A percentile compares a stretch with the other conserved stretches of the same genome.
phyloP scores from a whole-genome alignment of 2,329 filamentous ascomycete species.

The Exophiala calicioides region DNA sequence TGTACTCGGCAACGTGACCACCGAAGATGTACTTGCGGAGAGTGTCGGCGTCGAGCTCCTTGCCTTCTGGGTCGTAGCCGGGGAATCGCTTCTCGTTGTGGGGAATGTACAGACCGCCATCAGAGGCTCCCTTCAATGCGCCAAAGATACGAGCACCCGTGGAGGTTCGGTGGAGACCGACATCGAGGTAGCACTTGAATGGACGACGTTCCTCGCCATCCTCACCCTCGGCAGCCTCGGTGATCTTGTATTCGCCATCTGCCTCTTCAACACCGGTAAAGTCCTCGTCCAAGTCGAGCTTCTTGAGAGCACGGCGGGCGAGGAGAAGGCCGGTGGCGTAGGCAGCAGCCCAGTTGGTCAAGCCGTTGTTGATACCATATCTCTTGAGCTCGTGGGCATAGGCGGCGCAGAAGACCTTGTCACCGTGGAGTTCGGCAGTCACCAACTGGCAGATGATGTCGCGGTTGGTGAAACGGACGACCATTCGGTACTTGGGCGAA shows the following conservation, averaged over 20 bases:
- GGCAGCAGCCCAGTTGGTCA: conserved; percentile 99
- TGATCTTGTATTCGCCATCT: conserved; percentile 93
- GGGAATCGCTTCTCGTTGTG: conserved; percentile 99
- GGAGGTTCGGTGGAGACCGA: conserved; percentile 94
- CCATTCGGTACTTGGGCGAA: conserved; percentile 98
- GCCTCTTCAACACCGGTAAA: conserved; percentile 97
- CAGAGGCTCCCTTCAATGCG: conserved; percentile 99
- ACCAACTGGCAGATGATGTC: conserved; percentile 99
- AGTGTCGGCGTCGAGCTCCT: conserved; percentile 96
- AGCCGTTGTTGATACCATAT: conserved; percentile 97
- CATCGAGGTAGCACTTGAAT: conserved; percentile 99
- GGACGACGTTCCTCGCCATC: conserved; percentile 87
- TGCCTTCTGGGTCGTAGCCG: conserved; percentile 92
- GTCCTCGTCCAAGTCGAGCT: conserved; percentile 90
- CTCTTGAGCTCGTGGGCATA: conserved; percentile 97
- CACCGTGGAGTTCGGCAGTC: conserved; percentile 90
- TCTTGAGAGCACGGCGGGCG: conserved; percentile 93
- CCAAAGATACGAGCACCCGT: conserved; percentile 98
- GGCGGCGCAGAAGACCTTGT: conserved; percentile 92
- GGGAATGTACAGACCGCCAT: conserved; percentile 93
- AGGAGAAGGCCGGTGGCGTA: conserved; percentile 96
- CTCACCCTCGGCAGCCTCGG: conserved; percentile 87
- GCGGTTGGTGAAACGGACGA: conserved; percentile 99
- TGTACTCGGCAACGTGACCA: conserved; percentile 99
- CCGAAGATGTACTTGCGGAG: conserved; percentile 99